Evolutionary conservation across 169 alveolate species (phyloP), one percentile per base, ranked within the genome.

Genomic region (Cryptosporidium ryanae): DNA sequence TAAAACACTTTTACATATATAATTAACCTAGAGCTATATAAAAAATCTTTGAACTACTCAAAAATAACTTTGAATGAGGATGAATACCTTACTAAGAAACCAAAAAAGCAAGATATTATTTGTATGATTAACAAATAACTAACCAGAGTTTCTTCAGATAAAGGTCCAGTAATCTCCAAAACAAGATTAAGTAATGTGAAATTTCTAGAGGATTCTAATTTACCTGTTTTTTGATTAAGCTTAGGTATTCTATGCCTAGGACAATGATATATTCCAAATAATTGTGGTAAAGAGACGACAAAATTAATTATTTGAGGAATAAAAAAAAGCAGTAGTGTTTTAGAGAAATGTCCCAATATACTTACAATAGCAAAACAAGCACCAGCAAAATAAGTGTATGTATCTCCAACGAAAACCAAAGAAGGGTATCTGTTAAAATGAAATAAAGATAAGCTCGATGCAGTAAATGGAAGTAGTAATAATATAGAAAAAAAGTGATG

Each of bases 341-440:
- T 92, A 64, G 97, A 91, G 91, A 95, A 94, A 92, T 95, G 98
- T 1, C 98, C 99, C 43, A 95, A 84, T 34, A 96, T 93, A 13
- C 98, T 98, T 66, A 94, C 96, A 29, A 93, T 93, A 27, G 99
- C 99, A 67, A 96, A 94, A 43, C 95, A 91, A 96, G 92, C 95
- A 70, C 98, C 99, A 43, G 98, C 96, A 91, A 96, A 94, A 59
- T 95, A 94, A 32, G 98, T 94, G 91, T 90, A 97, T 13, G 97
- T 94, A 87, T 97, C 98, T 8, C 99, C 99, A n/a, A 96, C 97
- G 92, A 97, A 97, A n/a, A 95, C 95, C 82, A 94, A 50, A 18
- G 98, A 95, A 10, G 99, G 99, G 90, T 90, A 95, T 90, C 90
- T 93, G 89, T 95, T 96, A 84, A 82, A 94, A 57, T 94, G 90